A percentile compares a stretch with the other conserved stretches of the same genome.
Evolutionary conservation across 2,329 filamentous ascomycete genomes (phyloP).

Genomic region (Hypoxylon rubiginosum): DNA sequence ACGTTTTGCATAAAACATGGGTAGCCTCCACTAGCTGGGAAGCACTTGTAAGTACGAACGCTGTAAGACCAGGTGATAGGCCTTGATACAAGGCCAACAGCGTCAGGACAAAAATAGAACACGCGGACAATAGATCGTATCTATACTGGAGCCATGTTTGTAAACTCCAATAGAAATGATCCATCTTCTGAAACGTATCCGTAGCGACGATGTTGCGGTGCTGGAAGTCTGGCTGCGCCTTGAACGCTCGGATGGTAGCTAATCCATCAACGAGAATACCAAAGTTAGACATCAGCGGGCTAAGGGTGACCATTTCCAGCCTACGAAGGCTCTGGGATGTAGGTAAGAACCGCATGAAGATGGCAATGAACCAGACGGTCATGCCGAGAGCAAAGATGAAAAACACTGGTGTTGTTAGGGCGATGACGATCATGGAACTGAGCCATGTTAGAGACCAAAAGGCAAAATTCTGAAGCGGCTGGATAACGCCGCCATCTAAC

Average conservation of each 20-base stretch:
- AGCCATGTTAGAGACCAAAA: conserved; percentile 79
- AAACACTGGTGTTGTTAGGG: conserved; percentile 82
- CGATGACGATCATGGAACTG: conserved; percentile 82
- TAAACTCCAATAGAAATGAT: conserved; percentile 94
- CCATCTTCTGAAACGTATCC: conserved; percentile 92
- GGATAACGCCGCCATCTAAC: conserved; percentile 86
- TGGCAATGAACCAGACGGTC: conserved; percentile 75
- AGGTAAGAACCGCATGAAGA: conserved; percentile 83
- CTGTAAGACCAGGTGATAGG: conserved; percentile 83
- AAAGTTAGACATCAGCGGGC: conserved; percentile 92
- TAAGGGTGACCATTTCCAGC: conserved; percentile 90
- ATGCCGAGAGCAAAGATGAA: conserved; percentile 78
- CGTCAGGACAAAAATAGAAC: conserved; percentile 80
- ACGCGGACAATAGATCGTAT: conserved; percentile 78
- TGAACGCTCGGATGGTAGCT: conserved; percentile 87
- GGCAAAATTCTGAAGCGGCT: conserved; percentile 78
- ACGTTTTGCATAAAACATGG: conserved; percentile 80
- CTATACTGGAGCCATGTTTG: conserved; percentile 88
- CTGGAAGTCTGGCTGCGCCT: conserved; percentile 83
- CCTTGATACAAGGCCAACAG: conserved; percentile 79
- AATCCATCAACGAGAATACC: conserved; percentile 88
- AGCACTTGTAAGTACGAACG: conserved; percentile 84
- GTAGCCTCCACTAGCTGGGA: conserved; percentile 77
- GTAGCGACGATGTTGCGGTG: conserved; percentile 83
- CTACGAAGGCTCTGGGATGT: conserved; percentile 86